Conservation (phyloP, 208 protist species). For the Strigomonas culicis region DNA sequence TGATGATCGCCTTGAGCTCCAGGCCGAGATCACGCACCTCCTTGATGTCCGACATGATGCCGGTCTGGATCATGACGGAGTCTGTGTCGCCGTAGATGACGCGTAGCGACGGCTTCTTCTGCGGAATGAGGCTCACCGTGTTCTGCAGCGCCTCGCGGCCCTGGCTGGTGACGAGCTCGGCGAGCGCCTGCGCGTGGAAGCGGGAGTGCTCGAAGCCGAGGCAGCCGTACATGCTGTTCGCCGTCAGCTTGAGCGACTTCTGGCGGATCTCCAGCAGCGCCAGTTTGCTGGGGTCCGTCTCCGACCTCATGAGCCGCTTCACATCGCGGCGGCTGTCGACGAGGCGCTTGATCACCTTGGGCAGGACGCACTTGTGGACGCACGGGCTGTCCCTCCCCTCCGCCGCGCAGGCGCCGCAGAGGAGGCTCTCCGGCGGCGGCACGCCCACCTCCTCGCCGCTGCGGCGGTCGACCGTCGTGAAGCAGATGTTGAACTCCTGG, state of each 20-base stretch:
- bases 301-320: constrained; percentile 92
- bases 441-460: constrained; percentile 43
- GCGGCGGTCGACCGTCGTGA: constrained; percentile 95
- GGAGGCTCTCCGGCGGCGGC: constrained; percentile 67
- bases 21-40: constrained; percentile 88
- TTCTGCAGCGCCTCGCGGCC: constrained; percentile 95
- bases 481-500: constrained; percentile 99
- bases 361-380: constrained; percentile 88
- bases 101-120: constrained; percentile 80
- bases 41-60: constrained; percentile 82
- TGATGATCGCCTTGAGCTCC: constrained; percentile 95
- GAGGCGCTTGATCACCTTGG: constrained; percentile 94
- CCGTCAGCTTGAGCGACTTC: constrained; percentile 98
- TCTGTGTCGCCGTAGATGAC: constrained; percentile 99
- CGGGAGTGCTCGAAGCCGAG: constrained; percentile 98
- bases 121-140: constrained; percentile 93
- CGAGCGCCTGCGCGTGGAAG: constrained; percentile 98
- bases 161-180: constrained; percentile 97
- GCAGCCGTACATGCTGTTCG: constrained; percentile 99
- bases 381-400: constrained; percentile 63
- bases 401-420: constrained; percentile 65
- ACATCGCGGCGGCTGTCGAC: constrained; percentile 94
- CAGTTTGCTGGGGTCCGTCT: constrained; percentile 74
- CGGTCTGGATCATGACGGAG: constrained; percentile 99
- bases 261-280: constrained; percentile 96